Evolutionary conservation across 1,284 basidiomycete species (phyloP), one percentile per base, ranked within the genome.

Genomic region (Rhodotorula sp.): DNA sequence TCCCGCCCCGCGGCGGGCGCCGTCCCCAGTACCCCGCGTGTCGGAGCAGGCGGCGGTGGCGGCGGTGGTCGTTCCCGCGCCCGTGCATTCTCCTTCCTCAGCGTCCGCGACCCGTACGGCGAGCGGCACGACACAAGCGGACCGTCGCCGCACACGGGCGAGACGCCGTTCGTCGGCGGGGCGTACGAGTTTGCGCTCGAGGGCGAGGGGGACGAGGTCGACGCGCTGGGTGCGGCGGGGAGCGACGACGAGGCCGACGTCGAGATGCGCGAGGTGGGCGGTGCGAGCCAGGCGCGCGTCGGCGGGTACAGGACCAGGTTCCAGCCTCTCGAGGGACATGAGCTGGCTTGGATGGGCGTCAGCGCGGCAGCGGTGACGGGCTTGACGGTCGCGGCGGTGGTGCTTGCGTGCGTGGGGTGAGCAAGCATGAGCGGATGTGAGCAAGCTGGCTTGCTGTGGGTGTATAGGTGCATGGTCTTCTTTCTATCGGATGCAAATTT

Each of bases 311-410:
- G 61, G 39, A 22, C 29, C n/a, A 46, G 61, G 48, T 71, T 71
- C 37, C 61, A 73, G 54, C 51, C 56, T 29, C 65, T 73, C 50
- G 65, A 46, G 9, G 57, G 27, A 6, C n/a, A 56, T 22, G 71
- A 73, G 48, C 62, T 73, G 25, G 57, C 64, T 15, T 64, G 61
- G 68, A 73, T 73, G 71, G 67, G 32, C 5, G 53, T 64, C 21
- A 73, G 71, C 34, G 57, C 65, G 22, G 37, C 50, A 17, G 51
- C 37, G 17, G 65, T 70, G 21, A 22, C 61, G 6, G 65, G 54
- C 4, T 41, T 73, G 46, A 70, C 68, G 27, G 53, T 51, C 8
- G 53, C 37, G 3, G 67, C 67, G 7, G 46, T 70, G 22, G 64
- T 73, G 12, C 21, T 70, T 27, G 46, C 64, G 29, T 41, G 63